phyloP scores from a whole-genome alignment of 2,329 filamentous ascomycete species.

The Arthrinium puccinioides region DNA sequence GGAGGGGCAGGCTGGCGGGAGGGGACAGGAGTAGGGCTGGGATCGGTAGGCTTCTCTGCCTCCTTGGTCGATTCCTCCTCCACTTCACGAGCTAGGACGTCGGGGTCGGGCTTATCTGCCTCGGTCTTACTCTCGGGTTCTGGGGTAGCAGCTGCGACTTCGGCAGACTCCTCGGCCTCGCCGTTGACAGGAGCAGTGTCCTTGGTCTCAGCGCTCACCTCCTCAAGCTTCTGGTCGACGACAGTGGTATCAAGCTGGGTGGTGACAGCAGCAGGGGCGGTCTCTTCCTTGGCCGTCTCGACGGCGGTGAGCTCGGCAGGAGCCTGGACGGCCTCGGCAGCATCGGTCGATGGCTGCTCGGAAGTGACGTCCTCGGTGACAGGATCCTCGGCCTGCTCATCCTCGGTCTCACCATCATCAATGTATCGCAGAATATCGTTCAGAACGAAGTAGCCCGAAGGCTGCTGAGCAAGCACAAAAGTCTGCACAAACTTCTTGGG shows the following conservation, averaged over 20 bases:
- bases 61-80: conserved; percentile 50
- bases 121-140: conserved; percentile 10
- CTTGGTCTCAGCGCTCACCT: conserved; percentile 36
- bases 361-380: conserved; percentile 14
- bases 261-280: conserved; percentile 28
- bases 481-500: conserved; percentile 97
- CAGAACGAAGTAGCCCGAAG: conserved; percentile 94
- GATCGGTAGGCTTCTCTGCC: conserved; percentile 61
- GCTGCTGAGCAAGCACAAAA: conserved; percentile 92
- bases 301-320: conserved; percentile 20
- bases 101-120: conserved; percentile 30
- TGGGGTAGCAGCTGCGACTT: conserved; percentile 18
- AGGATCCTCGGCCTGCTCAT: conserved; percentile 47
- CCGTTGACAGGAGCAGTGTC: conserved; percentile 34
- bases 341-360: conserved; percentile 24
- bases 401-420: conserved; percentile 67
- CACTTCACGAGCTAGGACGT: conserved; percentile 44
- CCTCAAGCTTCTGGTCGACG: conserved; percentile 72
- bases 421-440: conserved; percentile 98
- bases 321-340: conserved; percentile 12
- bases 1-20: conserved; percentile 40
- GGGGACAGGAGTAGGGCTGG: conserved; percentile 44
- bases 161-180: conserved; percentile 25
- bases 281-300: conserved; percentile 22
- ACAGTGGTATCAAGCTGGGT: conserved; percentile 25